These are phyloP conservation scores for Zymoseptoria pseudotritici DNA, from an alignment of 2,329 filamentous ascomycete species.

Conservation along the genomic window DNA sequence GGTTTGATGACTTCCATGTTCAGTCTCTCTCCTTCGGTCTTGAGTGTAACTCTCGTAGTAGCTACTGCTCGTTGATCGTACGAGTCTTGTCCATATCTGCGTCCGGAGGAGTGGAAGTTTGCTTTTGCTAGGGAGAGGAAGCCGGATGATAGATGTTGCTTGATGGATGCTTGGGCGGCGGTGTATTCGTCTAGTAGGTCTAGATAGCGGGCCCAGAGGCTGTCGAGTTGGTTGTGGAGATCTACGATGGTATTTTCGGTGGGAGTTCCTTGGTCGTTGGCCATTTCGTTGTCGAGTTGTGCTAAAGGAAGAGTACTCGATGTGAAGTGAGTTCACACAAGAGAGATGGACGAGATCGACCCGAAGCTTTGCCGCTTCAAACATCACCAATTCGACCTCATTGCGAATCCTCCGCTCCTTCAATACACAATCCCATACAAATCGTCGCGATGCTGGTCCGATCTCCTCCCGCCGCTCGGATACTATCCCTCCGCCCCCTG, in stretches of 20 bases:
- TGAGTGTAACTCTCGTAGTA: conserved; percentile 2
- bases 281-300: neutral
- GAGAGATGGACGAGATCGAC: neutral
- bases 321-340: neutral
- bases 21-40: neutral
- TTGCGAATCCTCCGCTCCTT: neutral
- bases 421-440: neutral
- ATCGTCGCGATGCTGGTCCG: conserved; percentile 17
- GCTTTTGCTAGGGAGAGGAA: conserved; percentile 58
- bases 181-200: conserved; percentile 60
- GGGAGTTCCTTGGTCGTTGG: neutral
- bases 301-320: neutral
- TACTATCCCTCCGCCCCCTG: conserved; percentile 20
- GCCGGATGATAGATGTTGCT: conserved; percentile 45
- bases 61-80: conserved; percentile 56
- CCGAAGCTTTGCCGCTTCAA: neutral
- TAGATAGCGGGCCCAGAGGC: conserved; percentile 59
- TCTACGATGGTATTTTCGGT: conserved; percentile 1
- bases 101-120: conserved; percentile 56
- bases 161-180: conserved; percentile 48
- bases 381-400: neutral
- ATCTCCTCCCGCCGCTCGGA: conserved; percentile 10
- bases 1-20: neutral
- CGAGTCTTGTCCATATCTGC: conserved; percentile 60
- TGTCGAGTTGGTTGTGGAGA: conserved; percentile 48